Conservation (phyloP, 805 yeast genomes). For the Millerago galiae region DNA sequence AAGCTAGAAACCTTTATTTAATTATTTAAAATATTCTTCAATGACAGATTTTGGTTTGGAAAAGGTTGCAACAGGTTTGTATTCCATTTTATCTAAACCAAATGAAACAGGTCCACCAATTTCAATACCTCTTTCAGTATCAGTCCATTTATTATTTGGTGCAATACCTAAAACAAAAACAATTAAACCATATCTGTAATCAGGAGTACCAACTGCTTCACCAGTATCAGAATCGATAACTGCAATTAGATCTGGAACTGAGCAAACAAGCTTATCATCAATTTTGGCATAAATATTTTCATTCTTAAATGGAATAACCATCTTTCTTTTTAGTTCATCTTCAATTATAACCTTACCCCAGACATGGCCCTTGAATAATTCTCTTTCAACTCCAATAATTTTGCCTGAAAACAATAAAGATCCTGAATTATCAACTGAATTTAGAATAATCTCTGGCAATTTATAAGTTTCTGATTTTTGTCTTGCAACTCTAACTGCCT, state of each 20-base stretch:
- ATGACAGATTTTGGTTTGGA: conserved; percentile 34
- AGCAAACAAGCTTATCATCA: conserved; percentile 26
- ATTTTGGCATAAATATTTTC: conserved; percentile 35
- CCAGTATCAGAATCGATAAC: conserved; percentile 37
- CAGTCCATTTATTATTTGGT: conserved; percentile 30
- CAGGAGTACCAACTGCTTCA: conserved; percentile 44
- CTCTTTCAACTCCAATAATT: conserved; percentile 36
- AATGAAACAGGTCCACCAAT: conserved; percentile 37
- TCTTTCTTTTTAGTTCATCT: conserved; percentile 8
- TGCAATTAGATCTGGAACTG: conserved; percentile 42
- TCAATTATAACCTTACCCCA: conserved; percentile 39
- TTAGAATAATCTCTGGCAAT: conserved; percentile 31
- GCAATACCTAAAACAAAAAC: conserved; percentile 35
- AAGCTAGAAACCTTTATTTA: too few relatives aligned
- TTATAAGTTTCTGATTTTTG: conserved; percentile 30
- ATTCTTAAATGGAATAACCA: conserved; percentile 41
- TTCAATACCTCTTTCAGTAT: conserved; percentile 28
- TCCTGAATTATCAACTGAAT: conserved; percentile 33
- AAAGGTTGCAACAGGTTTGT: conserved; percentile 34
- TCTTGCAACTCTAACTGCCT: conserved; percentile 33
- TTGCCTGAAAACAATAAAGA: conserved; percentile 34
- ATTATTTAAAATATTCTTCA: conserved; percentile 23
- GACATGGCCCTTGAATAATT: conserved; percentile 35
- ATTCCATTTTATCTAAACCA: conserved; percentile 29
- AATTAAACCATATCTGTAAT: conserved; percentile 37